Percentiles rank a stretch among this genome's conserved stretches.
Evolutionary conservation across 108 stramenopile genomes (phyloP).

Genomic region (Cyclotella cryptica): DNA sequence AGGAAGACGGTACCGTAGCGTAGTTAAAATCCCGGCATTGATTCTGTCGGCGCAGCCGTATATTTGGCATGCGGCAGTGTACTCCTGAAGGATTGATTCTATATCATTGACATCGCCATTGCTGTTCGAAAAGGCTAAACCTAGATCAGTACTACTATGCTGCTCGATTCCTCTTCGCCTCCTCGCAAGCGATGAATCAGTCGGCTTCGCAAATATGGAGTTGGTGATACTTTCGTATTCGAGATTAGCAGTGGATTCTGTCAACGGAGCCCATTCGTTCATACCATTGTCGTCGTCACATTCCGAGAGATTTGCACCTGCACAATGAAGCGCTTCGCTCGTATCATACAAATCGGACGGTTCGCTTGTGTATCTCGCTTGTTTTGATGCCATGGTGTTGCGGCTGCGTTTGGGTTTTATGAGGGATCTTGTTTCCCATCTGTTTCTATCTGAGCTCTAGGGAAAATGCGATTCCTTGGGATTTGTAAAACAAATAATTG

Average conservation of each 20-base stretch:
- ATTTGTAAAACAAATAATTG: too few species aligned
- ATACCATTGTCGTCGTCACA: neutral
- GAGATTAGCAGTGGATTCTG: neutral
- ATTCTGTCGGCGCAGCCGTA: slow-evolving; percentile 59
- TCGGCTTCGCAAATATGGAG: neutral
- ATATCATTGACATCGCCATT: slow-evolving; percentile 19
- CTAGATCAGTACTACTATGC: neutral
- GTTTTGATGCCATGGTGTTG: slow-evolving; percentile 7
- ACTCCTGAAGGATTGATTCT: slow-evolving; percentile 65
- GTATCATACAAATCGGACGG: slow-evolving; percentile 20
- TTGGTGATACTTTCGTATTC: slow-evolving; percentile 2
- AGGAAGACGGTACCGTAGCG: slow-evolving; percentile 74
- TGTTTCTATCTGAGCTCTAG: too few species aligned
- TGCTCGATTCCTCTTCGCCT: neutral
- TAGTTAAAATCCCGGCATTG: slow-evolving; percentile 77
- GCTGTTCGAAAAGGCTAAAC: neutral
- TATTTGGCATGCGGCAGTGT: slow-evolving; percentile 70
- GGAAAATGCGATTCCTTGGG: too few species aligned
- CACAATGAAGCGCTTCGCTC: neutral
- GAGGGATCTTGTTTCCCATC: too few species aligned
- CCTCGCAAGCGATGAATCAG: neutral
- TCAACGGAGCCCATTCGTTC: slow-evolving; percentile 5
- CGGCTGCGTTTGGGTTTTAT: too few species aligned
- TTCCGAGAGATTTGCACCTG: neutral
- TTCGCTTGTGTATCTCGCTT: slow-evolving; percentile 9